Evolutionary conservation across 257 asterid genomes (phyloP).

Genomic region (Solanum dulcamara): DNA sequence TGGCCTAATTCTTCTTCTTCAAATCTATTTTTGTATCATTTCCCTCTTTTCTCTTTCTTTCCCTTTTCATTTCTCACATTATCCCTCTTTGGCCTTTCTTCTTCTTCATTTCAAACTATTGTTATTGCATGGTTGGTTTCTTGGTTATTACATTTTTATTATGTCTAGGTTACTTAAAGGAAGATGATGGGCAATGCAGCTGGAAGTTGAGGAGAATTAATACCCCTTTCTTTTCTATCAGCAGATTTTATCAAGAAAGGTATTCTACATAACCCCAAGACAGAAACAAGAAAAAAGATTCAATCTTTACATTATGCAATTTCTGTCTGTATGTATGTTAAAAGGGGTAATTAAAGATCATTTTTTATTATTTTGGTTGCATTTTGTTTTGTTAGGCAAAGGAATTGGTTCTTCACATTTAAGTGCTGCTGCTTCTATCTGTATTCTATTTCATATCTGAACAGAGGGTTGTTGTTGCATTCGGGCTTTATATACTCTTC

Average conservation of each 20-base stretch:
- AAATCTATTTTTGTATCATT: not conserved
- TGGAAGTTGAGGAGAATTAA: conserved; percentile 27
- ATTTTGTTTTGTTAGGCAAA: conserved; percentile 29
- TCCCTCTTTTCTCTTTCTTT: conserved; percentile 3
- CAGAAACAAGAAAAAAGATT: not conserved
- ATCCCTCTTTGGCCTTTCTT: not conserved
- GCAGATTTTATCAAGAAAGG: conserved; percentile 22
- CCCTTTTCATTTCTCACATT: not conserved
- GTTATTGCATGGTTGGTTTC: conserved; percentile 17
- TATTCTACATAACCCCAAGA: not conserved
- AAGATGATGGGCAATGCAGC: conserved; percentile 18
- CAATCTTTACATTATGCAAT: not conserved
- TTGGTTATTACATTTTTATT: conserved; percentile 17
- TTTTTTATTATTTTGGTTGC: conserved; percentile 1
- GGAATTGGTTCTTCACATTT: conserved; percentile 6
- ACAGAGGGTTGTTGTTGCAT: conserved; percentile 11
- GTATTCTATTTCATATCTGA: conserved; percentile 9
- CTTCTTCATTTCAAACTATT: not conserved
- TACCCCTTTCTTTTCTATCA: conserved; percentile 25
- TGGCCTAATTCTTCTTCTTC: conserved; percentile 3
- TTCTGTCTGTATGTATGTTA: not conserved
- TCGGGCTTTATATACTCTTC: not conserved
- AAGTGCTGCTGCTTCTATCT: conserved; percentile 16
- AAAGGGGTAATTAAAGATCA: not conserved
- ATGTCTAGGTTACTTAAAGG: conserved; percentile 8